phyloP scores from a whole-genome alignment of 148 eudicot species.

The Arctostaphylos glauca region DNA sequence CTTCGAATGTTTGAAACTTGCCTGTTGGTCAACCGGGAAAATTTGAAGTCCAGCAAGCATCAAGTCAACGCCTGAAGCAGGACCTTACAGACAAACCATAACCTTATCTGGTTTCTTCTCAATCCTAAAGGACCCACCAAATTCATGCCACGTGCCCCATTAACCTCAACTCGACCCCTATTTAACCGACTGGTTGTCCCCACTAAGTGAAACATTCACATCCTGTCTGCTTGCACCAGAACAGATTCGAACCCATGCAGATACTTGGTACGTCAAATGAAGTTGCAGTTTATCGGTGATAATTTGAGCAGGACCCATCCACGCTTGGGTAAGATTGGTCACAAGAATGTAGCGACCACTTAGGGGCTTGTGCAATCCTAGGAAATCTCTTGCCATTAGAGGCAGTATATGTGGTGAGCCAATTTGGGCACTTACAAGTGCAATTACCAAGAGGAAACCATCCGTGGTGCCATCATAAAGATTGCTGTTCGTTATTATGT shows the following conservation, averaged over 20 bases:
- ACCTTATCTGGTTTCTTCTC: constrained; percentile 75
- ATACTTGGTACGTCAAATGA: constrained; percentile 81
- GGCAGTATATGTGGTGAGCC: constrained; percentile 91
- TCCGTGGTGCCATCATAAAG: constrained; percentile 66
- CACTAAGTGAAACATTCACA: constrained; percentile 69
- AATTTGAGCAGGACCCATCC: constrained; percentile 99
- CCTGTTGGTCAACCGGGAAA: constrained; percentile 73
- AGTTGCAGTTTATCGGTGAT: constrained; percentile 78
- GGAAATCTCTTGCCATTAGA: constrained; percentile 75
- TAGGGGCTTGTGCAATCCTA: constrained; percentile 57
- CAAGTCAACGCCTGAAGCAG: constrained; percentile 69
- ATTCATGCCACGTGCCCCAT: constrained; percentile 75
- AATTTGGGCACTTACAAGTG: constrained; percentile 43
- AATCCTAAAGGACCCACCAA: constrained; percentile 85
- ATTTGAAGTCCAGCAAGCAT: constrained; percentile 87
- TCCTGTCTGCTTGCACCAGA: constrained; percentile 54
- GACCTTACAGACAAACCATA: constrained; percentile 87
- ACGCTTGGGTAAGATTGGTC: constrained; percentile 73
- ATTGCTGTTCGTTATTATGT: constrained; percentile 69
- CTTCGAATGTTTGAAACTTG: constrained; percentile 60
- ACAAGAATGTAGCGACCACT: constrained; percentile 73
- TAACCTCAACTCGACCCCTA: constrained; percentile 78
- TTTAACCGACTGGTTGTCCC: constrained; percentile 90
- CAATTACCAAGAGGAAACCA: constrained; percentile 93
- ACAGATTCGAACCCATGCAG: constrained; percentile 86